Base-by-base conservation (phyloP, 2,329 filamentous ascomycete species). In the Elsinoe necatrix region DNA sequence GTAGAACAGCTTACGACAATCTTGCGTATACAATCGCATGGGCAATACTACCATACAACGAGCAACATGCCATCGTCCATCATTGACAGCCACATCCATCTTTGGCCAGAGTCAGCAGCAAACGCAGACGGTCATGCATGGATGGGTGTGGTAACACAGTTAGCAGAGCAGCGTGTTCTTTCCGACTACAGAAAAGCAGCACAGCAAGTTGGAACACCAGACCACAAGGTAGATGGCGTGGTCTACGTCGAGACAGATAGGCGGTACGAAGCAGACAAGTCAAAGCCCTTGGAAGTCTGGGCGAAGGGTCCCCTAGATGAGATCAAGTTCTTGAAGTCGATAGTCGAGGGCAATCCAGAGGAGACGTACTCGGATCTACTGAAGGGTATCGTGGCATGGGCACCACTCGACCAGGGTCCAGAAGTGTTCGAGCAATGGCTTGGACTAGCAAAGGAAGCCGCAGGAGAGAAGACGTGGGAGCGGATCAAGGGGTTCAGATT, bases 61-160 rank as follows among this genome's bases (percentile, higher is more conserved):
- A 20, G 4, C 3, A 54, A 12, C 12, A 55, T 56, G 42, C 18
- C 43, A 4, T 27, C 18, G 25, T 9, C 60, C 25, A 84, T 95
- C 67, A 82, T 96, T 71, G 91, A 96, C 75, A 86, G 89, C 37
- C 92, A 96, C 76, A 86, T 96, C 72, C 91, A 96, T 74, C 83
- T 96, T 66, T 95, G 83, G 76, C 87, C 89, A 43, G 71, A 75
- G 45, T 79, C 80, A 55, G 86, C 73, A 47, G 68, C 69, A 1
- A 70, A 92, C 64, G 67, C 86, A 54, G 67, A 77, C 56, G 79
- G 80, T 37, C 80, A 95, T 61, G 73, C 80, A 58, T 95, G 89
- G 90, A 81, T 82, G 72, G 78, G 70, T 2, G 73, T 81, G 4
- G 73, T 76, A 47, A 71, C 78, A 65, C 77, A 82, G 3, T 76